A percentile compares a stretch with the other conserved stretches of the same genome.
Conservation (phyloP, 164 flowering plant genomes). For the Annona squamosa region DNA sequence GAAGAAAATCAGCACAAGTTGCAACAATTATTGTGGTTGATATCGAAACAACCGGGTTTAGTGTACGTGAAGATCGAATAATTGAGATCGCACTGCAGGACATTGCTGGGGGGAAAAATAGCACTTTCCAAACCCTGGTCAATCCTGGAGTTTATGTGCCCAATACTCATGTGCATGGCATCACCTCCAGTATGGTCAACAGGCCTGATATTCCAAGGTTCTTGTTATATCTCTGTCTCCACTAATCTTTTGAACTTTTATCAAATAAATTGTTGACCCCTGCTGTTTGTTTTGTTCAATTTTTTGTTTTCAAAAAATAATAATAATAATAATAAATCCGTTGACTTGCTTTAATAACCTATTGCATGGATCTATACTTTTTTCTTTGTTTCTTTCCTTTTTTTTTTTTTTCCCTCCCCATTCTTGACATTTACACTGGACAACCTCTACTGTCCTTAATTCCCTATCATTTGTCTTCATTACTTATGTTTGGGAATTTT, state of each 20-base stretch:
- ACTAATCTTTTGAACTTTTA: background rate
- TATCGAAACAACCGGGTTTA: conserved; percentile 82
- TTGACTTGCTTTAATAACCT: no score
- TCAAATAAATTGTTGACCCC: background rate
- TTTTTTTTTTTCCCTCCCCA: no score
- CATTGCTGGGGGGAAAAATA: conserved; percentile 72
- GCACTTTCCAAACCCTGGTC: conserved; percentile 80
- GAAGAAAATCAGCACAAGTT: conserved; percentile 31
- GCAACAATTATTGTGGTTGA: conserved; percentile 63
- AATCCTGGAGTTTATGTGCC: conserved; percentile 61
- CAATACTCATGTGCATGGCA: conserved; percentile 63
- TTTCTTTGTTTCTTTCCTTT: no score
- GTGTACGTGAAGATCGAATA: conserved; percentile 48
- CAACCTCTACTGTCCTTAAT: no score
- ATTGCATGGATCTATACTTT: no score
- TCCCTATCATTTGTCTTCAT: no score
- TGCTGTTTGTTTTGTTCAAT: background rate
- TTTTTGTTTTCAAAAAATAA: no score
- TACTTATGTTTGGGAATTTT: no score
- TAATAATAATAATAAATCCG: no score
- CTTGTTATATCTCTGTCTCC: background rate
- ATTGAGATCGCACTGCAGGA: conserved; percentile 84
- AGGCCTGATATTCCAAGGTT: conserved; percentile 78
- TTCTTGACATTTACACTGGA: no score
- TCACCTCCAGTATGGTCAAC: conserved; percentile 65